Percentiles rank a stretch among this genome's conserved stretches.
Conservation (phyloP, 768 basidiomycete genomes). For the Cyclocybe cylindracea region DNA sequence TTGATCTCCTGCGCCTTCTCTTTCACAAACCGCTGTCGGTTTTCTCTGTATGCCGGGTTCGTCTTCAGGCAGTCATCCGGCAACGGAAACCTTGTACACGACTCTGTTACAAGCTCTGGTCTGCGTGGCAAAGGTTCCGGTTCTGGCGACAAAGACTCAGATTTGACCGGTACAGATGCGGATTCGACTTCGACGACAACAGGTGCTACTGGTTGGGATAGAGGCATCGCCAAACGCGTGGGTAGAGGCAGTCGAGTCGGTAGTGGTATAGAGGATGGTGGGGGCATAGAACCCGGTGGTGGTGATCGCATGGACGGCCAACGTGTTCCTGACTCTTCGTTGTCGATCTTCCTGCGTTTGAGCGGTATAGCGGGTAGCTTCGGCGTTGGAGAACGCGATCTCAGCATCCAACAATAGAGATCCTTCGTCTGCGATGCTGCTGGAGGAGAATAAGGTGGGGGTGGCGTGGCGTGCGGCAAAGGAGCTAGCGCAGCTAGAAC, state of each 20-base stretch:
- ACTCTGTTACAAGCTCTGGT: slow-evolving; percentile 21
- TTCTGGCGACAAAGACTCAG: background rate
- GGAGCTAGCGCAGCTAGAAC: no score
- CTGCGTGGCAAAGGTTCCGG: background rate
- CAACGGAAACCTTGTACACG: no score
- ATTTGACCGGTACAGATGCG: background rate
- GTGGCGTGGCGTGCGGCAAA: background rate
- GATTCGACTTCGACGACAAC: no score
- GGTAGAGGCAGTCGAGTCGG: slow-evolving; percentile 5
- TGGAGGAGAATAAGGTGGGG: slow-evolving; percentile 3
- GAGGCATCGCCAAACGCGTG: no score
- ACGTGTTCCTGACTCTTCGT: background rate
- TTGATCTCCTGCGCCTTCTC: no score
- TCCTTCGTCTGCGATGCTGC: background rate
- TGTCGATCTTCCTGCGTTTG: slow-evolving; percentile 15
- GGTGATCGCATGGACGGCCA: background rate
- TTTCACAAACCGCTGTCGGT: background rate
- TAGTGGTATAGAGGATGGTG: background rate
- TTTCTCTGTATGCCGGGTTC: slow-evolving; percentile 14
- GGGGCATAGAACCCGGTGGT: background rate
- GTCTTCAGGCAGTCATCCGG: background rate
- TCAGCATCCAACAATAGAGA: slow-evolving; percentile 5
- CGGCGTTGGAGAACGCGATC: slow-evolving; percentile 18
- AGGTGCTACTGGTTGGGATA: no score
- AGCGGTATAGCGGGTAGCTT: slow-evolving; percentile 15